Percentiles rank a stretch among this genome's conserved stretches.
Conservation (phyloP, 257 asterid genomes). For the Thymus quinquecostatus region DNA sequence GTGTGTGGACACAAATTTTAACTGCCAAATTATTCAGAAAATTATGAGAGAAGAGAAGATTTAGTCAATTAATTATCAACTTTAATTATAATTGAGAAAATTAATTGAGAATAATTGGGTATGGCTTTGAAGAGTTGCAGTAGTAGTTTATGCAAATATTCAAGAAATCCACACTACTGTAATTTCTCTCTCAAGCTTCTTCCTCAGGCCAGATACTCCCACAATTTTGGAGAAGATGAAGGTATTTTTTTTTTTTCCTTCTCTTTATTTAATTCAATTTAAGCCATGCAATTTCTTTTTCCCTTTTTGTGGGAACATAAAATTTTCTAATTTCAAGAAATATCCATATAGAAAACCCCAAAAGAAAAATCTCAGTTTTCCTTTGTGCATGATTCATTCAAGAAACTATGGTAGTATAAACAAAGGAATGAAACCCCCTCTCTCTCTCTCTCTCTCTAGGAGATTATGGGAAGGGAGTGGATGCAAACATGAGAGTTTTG, state of each 20-base stretch:
- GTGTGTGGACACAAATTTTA: background rate
- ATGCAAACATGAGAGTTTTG: constrained; percentile 42
- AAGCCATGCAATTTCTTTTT: background rate
- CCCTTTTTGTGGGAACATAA: background rate
- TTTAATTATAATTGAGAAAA: too few species aligned
- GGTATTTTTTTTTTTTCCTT: constrained; percentile 28
- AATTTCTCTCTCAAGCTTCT: background rate
- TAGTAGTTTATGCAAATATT: background rate
- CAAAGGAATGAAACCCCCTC: background rate
- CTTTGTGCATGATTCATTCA: background rate
- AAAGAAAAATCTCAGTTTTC: background rate
- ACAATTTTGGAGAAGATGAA: constrained; percentile 44
- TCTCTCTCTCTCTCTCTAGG: constrained; percentile 25
- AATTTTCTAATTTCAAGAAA: background rate
- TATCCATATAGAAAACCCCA: background rate
- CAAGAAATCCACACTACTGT: constrained; percentile 19
- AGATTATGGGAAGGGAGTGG: constrained; percentile 44
- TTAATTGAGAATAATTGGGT: too few species aligned
- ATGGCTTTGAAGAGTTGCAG: background rate
- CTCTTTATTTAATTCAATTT: background rate
- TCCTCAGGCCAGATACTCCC: constrained; percentile 38
- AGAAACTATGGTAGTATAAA: background rate
- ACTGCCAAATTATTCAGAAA: background rate
- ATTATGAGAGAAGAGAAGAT: background rate
- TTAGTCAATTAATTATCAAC: too few species aligned